Evolutionary conservation across 2,329 filamentous ascomycete species (phyloP).

Genomic region (Diaporthe helianthi): DNA sequence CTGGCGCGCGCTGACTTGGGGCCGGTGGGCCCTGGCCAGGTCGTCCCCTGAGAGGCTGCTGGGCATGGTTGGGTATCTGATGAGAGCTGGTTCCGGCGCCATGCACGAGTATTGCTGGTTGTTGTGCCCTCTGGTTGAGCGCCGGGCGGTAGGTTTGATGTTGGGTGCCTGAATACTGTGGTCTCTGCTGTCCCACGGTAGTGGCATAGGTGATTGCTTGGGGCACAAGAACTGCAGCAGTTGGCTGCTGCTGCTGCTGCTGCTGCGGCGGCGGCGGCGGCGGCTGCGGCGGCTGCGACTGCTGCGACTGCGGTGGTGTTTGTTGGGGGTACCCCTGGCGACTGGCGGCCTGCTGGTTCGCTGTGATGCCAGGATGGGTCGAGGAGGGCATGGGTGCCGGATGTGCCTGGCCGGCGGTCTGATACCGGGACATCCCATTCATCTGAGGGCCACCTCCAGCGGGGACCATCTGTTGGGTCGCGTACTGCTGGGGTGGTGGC

Average conservation of each 20-base stretch:
- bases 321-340: conserved; percentile 28
- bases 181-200: not conserved
- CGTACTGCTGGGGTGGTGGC: conserved; percentile 35
- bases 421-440: conserved; percentile 29
- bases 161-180: conserved; percentile 35
- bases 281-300: not conserved
- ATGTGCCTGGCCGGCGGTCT: conserved; percentile 29
- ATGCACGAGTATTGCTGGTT: conserved; percentile 13
- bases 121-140: conserved; percentile 39
- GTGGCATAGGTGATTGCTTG: conserved; percentile 20
- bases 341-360: conserved; percentile 12
- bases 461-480: conserved; percentile 36
- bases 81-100: not conserved
- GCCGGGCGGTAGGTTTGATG: conserved; percentile 43
- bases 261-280: not conserved
- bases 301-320: not conserved
- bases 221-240: not conserved
- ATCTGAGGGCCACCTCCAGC: conserved; percentile 24
- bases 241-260: not conserved
- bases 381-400: conserved; percentile 8
- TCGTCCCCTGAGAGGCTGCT: conserved; percentile 14
- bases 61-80: conserved; percentile 13
- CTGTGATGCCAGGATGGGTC: conserved; percentile 1
- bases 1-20: conserved; percentile 5
- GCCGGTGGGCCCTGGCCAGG: not conserved